Conservation (phyloP, 2,329 filamentous ascomycete species). For the Pochonia chlamydosporia region DNA sequence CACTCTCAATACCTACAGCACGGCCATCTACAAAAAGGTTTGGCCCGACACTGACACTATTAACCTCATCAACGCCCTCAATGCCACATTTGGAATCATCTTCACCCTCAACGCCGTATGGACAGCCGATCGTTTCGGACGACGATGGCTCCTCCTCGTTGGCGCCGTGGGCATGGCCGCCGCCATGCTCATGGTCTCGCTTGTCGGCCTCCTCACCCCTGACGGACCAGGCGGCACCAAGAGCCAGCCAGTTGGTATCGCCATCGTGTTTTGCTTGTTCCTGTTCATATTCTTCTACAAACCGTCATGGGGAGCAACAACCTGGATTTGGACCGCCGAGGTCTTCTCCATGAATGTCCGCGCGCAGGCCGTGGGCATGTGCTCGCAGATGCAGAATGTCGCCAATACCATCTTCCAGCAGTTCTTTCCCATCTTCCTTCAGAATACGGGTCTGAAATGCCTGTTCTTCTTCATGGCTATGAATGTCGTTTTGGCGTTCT, state of each 20-base stretch:
- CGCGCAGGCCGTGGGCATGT: constrained; percentile 65
- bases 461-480: constrained; percentile 27
- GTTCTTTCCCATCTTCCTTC: constrained; percentile 63
- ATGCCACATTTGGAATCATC: constrained; percentile 65
- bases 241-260: constrained; percentile 52
- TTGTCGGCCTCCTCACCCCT: constrained; percentile 41
- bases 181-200: not conserved
- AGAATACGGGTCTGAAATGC: constrained; percentile 43
- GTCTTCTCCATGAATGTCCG: constrained; percentile 69
- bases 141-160: not conserved
- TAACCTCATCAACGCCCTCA: constrained; percentile 68
- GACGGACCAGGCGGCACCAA: constrained; percentile 45
- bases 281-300: constrained; percentile 64
- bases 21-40: constrained; percentile 68
- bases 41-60: constrained; percentile 55
- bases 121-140: not conserved
- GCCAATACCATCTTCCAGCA: constrained; percentile 64
- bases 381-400: constrained; percentile 53
- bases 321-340: constrained; percentile 67
- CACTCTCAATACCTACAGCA: constrained; percentile 66
- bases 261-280: constrained; percentile 64
- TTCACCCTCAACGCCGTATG: constrained; percentile 56
- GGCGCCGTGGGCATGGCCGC: not conserved
- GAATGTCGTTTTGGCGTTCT: constrained; percentile 40
- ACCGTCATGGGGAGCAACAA: constrained; percentile 63